Conservation (phyloP, 495 filamentous ascomycete genomes). For the Penicillium macrosclerotiorum region DNA sequence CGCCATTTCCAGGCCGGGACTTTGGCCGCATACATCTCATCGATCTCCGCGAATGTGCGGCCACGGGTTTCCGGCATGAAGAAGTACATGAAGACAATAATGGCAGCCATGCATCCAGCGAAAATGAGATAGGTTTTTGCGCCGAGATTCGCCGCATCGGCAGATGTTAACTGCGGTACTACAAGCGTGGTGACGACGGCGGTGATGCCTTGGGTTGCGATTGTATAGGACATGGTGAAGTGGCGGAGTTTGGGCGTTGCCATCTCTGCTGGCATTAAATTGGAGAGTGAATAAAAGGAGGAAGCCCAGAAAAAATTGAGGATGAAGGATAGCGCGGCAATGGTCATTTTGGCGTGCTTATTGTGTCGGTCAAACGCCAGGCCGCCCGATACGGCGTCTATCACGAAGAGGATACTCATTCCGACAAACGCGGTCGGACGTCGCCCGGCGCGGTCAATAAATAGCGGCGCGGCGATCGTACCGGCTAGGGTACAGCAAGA, state of each 20-base stretch:
- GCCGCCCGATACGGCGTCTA: conserved; percentile 29
- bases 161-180: conserved; percentile 35
- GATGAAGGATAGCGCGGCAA: conserved; percentile 31
- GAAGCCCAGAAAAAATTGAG: conserved; percentile 43
- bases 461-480: conserved; percentile 35
- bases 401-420: conserved; percentile 28
- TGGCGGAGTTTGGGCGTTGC: conserved; percentile 42
- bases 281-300: conserved; percentile 33
- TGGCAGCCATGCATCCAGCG: conserved; percentile 36
- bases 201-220: conserved; percentile 36
- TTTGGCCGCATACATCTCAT: conserved; percentile 53
- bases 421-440: conserved; percentile 38
- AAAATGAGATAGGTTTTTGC: conserved; percentile 40
- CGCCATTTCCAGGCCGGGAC: conserved; percentile 44
- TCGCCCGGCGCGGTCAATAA: conserved; percentile 35
- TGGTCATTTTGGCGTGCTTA: conserved; percentile 16
- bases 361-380: conserved; percentile 26
- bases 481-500: conserved; percentile 40
- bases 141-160: conserved; percentile 37
- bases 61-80: no score
- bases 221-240: conserved; percentile 41
- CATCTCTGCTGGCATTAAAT: conserved; percentile 39
- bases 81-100: no score
- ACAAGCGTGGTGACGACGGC: conserved; percentile 38
- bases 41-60: conserved; percentile 51